phyloP scores from a whole-genome alignment of 345 rosid genomes.

The Linum lewisii region DNA sequence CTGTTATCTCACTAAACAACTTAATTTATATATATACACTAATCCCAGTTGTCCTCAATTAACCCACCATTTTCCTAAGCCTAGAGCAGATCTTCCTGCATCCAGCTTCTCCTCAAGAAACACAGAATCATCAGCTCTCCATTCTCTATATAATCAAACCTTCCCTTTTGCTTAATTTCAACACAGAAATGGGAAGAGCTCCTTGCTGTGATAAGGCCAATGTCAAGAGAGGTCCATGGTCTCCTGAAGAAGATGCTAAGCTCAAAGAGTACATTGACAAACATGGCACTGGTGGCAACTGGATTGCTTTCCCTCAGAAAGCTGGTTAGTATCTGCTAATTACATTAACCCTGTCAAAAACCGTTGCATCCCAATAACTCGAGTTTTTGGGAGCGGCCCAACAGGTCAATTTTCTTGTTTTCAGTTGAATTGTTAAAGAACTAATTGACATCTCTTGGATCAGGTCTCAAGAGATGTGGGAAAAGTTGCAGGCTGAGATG shows the following conservation, averaged over 20 bases:
- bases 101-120: too few species aligned
- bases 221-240: slow-evolving; percentile 92
- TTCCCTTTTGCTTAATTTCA: neutral
- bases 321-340: slow-evolving; percentile 36
- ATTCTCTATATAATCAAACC: too few species aligned
- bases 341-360: neutral
- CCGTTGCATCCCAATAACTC: neutral
- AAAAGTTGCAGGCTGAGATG: slow-evolving; percentile 78
- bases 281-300: slow-evolving; percentile 69
- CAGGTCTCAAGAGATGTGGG: slow-evolving; percentile 65
- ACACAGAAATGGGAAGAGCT: slow-evolving; percentile 62
- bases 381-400: too few species aligned
- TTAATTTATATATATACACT: too few species aligned
- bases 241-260: slow-evolving; percentile 83
- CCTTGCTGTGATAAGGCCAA: slow-evolving; percentile 86
- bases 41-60: too few species aligned
- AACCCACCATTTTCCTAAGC: too few species aligned
- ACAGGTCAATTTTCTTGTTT: neutral
- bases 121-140: too few species aligned
- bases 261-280: slow-evolving; percentile 55
- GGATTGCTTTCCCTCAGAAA: slow-evolving; percentile 77
- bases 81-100: too few species aligned
- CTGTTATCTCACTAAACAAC: too few species aligned
- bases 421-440: slow-evolving; percentile 7
- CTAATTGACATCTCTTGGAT: neutral